Evolutionary conservation across 352 stramenopile genomes (phyloP), one percentile per base, ranked within the genome.

Genomic region (Phytopythium sindhum): DNA sequence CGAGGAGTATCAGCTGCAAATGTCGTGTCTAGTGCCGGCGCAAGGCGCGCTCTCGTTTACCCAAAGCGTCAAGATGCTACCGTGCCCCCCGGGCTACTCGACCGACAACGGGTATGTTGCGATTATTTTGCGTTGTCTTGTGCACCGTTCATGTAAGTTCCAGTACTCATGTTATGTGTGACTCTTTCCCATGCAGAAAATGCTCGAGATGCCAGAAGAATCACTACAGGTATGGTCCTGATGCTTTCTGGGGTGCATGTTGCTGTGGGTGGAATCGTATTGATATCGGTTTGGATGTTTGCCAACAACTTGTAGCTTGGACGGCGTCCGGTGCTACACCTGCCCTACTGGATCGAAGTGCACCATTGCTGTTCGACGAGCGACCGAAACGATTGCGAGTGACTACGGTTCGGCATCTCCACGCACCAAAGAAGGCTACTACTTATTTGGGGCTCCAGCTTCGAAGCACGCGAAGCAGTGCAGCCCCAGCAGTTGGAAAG

Each of bases 381-480:
- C 78, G 23, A 91, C 70, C 6, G 76, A 89, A 33, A 78, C 60
- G 4, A 71, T 82, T 5, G 72, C 68, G 4, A 42, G 61, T 2
- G 81, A 89, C 21, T 65, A 72, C 17, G 81, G 81, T 10, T 84
- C 81, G 21, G 61, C 68, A 33, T 89, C 80, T 1, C 81, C 81
- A 10, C 78, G 80, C 9, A 91, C 81, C 1, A 60, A 66, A 9
- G 64, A 83, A 61, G 80, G 81, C 0, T 91, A 68, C 61, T 89
- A 88, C 53, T 50, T 91, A 12, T 91, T 84, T 45, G 61, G 51
- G 23, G 74, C 81, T 0, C 81, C 81, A 4, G 62, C 74, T 7
- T 83, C 81, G 10, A 83, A 81, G 24, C 53, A 75, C 4, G 15
- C 57, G 23, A 62, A 68, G 1, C 61, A 67, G 31, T 84, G 68